These are phyloP conservation scores for Dothistroma septosporum DNA, from an alignment of 2,329 filamentous ascomycete genomes.

Conservation along the genomic window DNA sequence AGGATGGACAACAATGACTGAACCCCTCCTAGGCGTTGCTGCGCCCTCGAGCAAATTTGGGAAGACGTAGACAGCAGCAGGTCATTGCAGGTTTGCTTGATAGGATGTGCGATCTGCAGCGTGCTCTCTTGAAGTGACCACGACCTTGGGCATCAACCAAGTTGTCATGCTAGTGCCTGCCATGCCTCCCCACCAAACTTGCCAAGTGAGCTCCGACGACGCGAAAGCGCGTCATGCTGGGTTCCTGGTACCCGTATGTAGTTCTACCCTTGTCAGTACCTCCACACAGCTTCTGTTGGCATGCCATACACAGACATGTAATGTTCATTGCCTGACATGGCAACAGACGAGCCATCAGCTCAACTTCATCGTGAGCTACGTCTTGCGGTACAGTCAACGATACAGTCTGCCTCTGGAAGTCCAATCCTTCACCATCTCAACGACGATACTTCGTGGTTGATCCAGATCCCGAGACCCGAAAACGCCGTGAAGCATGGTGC, in stretches of 20 bases:
- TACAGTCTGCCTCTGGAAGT: constrained; percentile 40
- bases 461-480: constrained; percentile 58
- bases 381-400: constrained; percentile 36
- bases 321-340: constrained; percentile 11
- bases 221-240: background rate
- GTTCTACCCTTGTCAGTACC: background rate
- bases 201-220: no score
- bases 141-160: constrained; percentile 1
- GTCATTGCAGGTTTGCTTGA: constrained; percentile 4
- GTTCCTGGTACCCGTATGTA: background rate
- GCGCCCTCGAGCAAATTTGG: background rate
- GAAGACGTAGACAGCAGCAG: constrained; percentile 16
- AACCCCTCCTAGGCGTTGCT: background rate
- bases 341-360: constrained; percentile 29
- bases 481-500: constrained; percentile 41
- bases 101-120: background rate
- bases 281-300: background rate
- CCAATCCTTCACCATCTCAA: constrained; percentile 62
- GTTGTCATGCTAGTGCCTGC: background rate
- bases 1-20: background rate
- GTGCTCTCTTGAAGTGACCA: background rate
- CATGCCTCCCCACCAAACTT: no score
- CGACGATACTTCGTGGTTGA: constrained; percentile 63
- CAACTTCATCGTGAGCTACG: constrained; percentile 45
- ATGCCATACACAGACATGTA: constrained; percentile 6